Evolutionary conservation across 805 yeast genomes (phyloP), one percentile per base, ranked within the genome.

Genomic region (Blastobotrys muscicola): DNA sequence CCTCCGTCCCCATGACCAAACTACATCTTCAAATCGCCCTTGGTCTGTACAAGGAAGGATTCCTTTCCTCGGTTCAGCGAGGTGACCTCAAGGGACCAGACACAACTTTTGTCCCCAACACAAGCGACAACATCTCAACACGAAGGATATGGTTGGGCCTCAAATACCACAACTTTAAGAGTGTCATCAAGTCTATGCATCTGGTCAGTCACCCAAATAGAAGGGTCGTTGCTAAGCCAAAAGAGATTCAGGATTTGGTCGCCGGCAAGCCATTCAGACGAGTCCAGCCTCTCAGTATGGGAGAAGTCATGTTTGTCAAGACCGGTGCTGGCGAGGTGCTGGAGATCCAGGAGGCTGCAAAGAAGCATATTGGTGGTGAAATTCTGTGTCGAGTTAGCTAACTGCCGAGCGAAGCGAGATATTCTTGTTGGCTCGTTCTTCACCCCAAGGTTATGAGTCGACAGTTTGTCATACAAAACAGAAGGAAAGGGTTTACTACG

Each of bases 71-170:
- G 2, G 73, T 92, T 42, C 94, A 85, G 57, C 76, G 85, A 56
- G 98, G 98, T 2, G 82, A 90, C 7, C 68, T 76, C 1, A 60
- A 73, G 8, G 95, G 96, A 1, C 97, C 98, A 10, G 97, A 92
- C 61, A 47, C 48, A 26, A 58, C 50, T 29, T 59, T 67, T 37
- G 68, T 67, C 1, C 82, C 89, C 0, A 78, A 77, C 3, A 87
- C 97, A 0, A 87, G 82, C 30, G 95, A 85, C 59, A 89, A 90
- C 58, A 76, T 92, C 29, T 65, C 94, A 13, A 74, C 89, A 1
- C 78, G 97, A 57, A 74, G 94, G 53, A 71, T 92, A 41, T 92
- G 98, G 98, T 62, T 92, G 14, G 94, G 89, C 2, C 69, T 92
- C 60, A 92, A 92, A 61, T 92, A 92, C 62, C 76, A 90, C 58